Percentiles rank a stretch among this genome's conserved stretches.
These are phyloP conservation scores for Colletotrichum orbiculare DNA, from an alignment of 2,329 filamentous ascomycete genomes.

Conservation along the genomic window DNA sequence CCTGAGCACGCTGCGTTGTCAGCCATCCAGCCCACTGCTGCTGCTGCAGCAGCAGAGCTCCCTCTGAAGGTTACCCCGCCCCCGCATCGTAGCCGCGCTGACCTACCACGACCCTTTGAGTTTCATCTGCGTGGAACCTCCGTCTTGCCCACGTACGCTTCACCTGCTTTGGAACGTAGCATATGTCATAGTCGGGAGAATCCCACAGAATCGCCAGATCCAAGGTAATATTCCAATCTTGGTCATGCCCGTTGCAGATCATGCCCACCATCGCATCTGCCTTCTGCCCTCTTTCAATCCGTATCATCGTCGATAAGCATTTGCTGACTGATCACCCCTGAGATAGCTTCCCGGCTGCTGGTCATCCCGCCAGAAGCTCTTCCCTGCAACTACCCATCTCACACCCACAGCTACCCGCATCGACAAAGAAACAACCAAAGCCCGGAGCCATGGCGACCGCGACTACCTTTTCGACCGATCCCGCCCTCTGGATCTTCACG, in stretches of 20 bases:
- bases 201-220: constrained; percentile 15
- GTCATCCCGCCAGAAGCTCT: constrained; percentile 27
- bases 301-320: not conserved
- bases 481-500: constrained; percentile 92
- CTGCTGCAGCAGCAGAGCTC: not conserved
- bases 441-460: constrained; percentile 37
- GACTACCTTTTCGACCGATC: constrained; percentile 67
- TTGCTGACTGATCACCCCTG: constrained; percentile 25
- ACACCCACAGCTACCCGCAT: constrained; percentile 12
- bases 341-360: constrained; percentile 28
- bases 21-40: constrained; percentile 2
- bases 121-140: constrained; percentile 36
- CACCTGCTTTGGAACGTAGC: constrained; percentile 27
- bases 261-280: not conserved
- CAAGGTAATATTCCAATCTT: constrained; percentile 23
- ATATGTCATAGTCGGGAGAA: constrained; percentile 25
- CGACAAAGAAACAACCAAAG: constrained; percentile 16
- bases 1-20: not conserved
- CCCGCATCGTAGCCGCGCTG: constrained; percentile 13
- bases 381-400: constrained; percentile 29
- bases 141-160: constrained; percentile 24
- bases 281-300: not conserved
- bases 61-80: constrained; percentile 14
- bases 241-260: constrained; percentile 18
- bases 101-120: constrained; percentile 28